These are phyloP conservation scores for Paxillus involutus DNA, from an alignment of 768 basidiomycete genomes.

Conservation along the genomic window DNA sequence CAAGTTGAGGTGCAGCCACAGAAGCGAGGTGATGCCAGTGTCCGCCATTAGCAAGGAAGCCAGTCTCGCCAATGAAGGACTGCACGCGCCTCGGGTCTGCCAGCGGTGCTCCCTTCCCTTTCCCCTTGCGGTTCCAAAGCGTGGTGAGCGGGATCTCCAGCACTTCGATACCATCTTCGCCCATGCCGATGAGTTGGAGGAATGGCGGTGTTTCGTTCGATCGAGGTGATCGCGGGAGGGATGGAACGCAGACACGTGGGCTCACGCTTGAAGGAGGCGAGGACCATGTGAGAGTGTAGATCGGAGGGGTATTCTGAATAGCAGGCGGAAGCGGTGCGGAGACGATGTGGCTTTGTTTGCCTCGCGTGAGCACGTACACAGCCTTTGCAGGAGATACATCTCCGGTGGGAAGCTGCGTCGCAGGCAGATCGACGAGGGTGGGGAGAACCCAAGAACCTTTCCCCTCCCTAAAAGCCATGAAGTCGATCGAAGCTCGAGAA, in stretches of 20 bases:
- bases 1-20: slow-evolving; percentile 32
- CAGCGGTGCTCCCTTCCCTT: slow-evolving; percentile 47
- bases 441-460: slow-evolving; percentile 29
- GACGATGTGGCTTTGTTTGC: slow-evolving; percentile 65
- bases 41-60: slow-evolving; percentile 45
- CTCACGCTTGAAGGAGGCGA: slow-evolving; percentile 53
- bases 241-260: slow-evolving; percentile 47
- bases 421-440: slow-evolving; percentile 24
- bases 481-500: slow-evolving; percentile 46
- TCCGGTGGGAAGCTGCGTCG: slow-evolving; percentile 12
- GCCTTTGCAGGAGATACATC: slow-evolving; percentile 31
- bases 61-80: slow-evolving; percentile 63
- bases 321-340: slow-evolving; percentile 65
- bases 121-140: slow-evolving; percentile 37
- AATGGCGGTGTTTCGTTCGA: slow-evolving; percentile 35
- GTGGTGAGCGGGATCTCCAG: slow-evolving; percentile 63
- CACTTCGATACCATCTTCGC: slow-evolving; percentile 71
- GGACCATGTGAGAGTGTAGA: slow-evolving; percentile 59
- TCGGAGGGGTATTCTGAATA: slow-evolving; percentile 45
- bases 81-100: slow-evolving; percentile 52
- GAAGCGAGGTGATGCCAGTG: slow-evolving; percentile 41
- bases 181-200: slow-evolving; percentile 69
- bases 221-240: slow-evolving; percentile 13
- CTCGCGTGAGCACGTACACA: slow-evolving; percentile 68
- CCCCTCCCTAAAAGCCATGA: slow-evolving; percentile 37